Conservation (phyloP, 257 asterid genomes). For the Avicennia marina region DNA sequence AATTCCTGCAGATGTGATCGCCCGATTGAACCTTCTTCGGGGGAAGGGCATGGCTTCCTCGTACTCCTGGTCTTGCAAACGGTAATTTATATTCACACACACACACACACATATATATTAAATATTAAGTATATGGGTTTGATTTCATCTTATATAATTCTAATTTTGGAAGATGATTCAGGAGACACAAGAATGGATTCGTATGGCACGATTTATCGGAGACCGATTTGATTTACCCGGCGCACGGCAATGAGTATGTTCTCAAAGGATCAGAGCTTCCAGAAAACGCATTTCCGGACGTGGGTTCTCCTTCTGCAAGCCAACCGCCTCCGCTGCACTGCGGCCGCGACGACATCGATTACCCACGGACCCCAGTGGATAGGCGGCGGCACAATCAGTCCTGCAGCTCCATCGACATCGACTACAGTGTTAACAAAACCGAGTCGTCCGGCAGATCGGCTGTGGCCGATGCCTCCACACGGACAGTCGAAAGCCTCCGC, state of each 20-base stretch:
- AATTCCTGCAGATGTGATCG: slow-evolving; percentile 45
- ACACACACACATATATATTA: too few species aligned
- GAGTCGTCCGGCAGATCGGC: slow-evolving; percentile 21
- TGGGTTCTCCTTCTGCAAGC: too few species aligned
- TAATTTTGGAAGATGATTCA: neutral
- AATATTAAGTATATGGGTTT: too few species aligned
- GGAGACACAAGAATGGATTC: slow-evolving; percentile 65
- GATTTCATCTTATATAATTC: neutral
- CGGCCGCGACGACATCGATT: slow-evolving; percentile 12
- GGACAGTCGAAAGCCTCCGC: slow-evolving; percentile 47
- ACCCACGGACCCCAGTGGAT: neutral
- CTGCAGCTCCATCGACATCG: slow-evolving; percentile 54
- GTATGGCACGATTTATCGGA: slow-evolving; percentile 78
- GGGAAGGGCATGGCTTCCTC: slow-evolving; percentile 60
- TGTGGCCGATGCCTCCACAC: slow-evolving; percentile 57
- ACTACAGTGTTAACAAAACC: slow-evolving; percentile 45
- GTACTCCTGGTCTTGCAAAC: slow-evolving; percentile 71
- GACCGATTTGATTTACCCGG: slow-evolving; percentile 52
- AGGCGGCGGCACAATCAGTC: slow-evolving; percentile 59
- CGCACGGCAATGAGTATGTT: slow-evolving; percentile 57
- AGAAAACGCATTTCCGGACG: too few species aligned
- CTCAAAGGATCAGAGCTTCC: slow-evolving; percentile 65
- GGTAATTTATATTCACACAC: slow-evolving; percentile 27
- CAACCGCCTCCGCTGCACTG: too few species aligned
- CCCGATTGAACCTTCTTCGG: slow-evolving; percentile 52